Conservation (phyloP, 2,329 filamentous ascomycete genomes). For the Teratosphaeria nubilosa region DNA sequence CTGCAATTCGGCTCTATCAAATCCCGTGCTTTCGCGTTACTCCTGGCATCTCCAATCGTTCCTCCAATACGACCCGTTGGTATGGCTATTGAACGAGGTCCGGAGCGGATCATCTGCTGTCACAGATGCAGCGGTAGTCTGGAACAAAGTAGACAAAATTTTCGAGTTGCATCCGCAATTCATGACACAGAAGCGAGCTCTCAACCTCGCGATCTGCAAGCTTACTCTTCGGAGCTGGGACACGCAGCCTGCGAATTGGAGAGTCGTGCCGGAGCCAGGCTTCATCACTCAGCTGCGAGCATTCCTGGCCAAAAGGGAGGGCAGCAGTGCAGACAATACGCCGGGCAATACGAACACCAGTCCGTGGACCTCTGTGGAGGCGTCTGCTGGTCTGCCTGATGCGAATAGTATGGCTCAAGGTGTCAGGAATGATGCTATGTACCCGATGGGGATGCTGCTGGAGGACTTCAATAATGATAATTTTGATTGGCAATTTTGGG, state of each 20-base stretch:
- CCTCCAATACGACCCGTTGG: slow-evolving; percentile 34
- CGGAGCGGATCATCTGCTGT: slow-evolving; percentile 9
- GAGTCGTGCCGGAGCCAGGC: neutral
- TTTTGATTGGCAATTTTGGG: slow-evolving; percentile 3
- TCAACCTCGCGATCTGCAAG: slow-evolving; percentile 34
- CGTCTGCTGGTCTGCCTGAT: neutral
- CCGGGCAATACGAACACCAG: neutral
- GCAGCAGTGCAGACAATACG: slow-evolving; percentile 25
- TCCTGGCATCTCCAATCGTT: slow-evolving; percentile 45
- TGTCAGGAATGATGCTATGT: neutral
- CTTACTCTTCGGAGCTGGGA: slow-evolving; percentile 38
- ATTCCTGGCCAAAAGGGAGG: slow-evolving; percentile 35
- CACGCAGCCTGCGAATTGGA: slow-evolving; percentile 7
- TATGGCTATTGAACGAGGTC: slow-evolving; percentile 28
- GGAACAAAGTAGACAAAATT: slow-evolving; percentile 36
- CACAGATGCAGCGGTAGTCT: slow-evolving; percentile 23
- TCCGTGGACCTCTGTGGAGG: neutral
- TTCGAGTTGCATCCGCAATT: slow-evolving; percentile 35
- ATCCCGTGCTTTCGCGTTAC: slow-evolving; percentile 34
- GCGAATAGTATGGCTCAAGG: neutral
- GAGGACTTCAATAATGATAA: neutral
- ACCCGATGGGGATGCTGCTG: neutral
- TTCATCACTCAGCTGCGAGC: slow-evolving; percentile 2
- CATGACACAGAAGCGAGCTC: slow-evolving; percentile 26
- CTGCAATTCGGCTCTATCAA: slow-evolving; percentile 32